These are phyloP conservation scores for Camelina sativa DNA, from an alignment of 345 rosid genomes.

Conservation along the genomic window DNA sequence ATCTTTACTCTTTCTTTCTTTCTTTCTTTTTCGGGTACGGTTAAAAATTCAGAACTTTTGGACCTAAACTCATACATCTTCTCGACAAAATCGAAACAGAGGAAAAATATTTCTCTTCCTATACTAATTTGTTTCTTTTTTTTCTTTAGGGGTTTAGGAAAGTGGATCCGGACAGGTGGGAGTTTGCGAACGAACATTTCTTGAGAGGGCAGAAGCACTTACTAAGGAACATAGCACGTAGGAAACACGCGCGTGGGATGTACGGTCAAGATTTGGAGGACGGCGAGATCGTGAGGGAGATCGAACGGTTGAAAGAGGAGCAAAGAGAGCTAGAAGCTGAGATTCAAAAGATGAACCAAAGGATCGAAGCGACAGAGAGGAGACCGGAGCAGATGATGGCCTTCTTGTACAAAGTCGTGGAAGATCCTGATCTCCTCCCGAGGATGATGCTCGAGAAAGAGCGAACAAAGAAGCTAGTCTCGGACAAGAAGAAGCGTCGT, in stretches of 20 bases:
- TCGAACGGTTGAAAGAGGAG: constrained; percentile 74
- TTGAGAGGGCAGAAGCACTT: constrained; percentile 82
- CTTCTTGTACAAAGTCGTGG: constrained; percentile 72
- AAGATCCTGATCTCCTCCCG: constrained; percentile 80
- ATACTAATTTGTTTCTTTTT: neutral
- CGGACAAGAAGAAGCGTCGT: constrained; percentile 60
- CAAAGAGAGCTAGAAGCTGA: constrained; percentile 66
- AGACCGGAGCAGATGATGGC: constrained; percentile 96
- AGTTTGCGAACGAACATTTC: constrained; percentile 90
- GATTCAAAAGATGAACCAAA: constrained; percentile 65
- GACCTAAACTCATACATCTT: neutral
- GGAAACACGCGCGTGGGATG: constrained; percentile 61
- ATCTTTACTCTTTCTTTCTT: neutral
- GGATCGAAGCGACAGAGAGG: constrained; percentile 80
- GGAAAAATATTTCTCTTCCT: neutral
- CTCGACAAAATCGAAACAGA: no score
- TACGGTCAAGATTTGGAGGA: constrained; percentile 54
- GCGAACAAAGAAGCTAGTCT: constrained; percentile 34
- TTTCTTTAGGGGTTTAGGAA: constrained; percentile 76
- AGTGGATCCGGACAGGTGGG: constrained; percentile 95
- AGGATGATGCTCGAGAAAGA: constrained; percentile 71
- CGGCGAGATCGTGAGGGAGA: constrained; percentile 69
- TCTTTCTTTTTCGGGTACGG: no score
- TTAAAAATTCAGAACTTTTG: neutral
- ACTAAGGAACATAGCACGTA: constrained; percentile 70